Evolutionary conservation across 139 green algal genomes (phyloP).

Genomic region (Trebouxia sp.): DNA sequence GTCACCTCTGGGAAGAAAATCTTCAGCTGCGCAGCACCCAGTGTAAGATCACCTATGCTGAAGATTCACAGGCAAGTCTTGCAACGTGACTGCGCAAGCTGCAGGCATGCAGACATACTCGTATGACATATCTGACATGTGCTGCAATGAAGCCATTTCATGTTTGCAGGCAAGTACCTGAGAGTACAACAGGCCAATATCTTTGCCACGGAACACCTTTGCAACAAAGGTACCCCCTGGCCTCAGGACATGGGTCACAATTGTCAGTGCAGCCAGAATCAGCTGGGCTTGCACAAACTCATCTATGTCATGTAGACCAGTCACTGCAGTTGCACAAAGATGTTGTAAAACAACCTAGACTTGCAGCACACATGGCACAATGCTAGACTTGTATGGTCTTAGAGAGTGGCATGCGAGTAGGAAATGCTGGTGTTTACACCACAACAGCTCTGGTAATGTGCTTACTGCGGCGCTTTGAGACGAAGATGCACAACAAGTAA

Average conservation of each 20-base stretch:
- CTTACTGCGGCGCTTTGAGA: too few relatives aligned
- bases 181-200: conserved; percentile 89
- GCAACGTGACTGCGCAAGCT: neutral
- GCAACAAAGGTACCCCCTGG: conserved; percentile 92
- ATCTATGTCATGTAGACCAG: conserved; percentile 98
- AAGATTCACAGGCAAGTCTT: too few relatives aligned
- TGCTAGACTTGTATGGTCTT: too few relatives aligned
- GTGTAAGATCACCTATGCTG: too few relatives aligned
- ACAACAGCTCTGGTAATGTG: too few relatives aligned
- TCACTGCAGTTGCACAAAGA: too few relatives aligned
- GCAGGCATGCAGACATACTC: neutral
- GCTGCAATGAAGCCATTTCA: neutral
- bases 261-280: conserved; percentile 87
- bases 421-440: too few relatives aligned
- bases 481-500: too few relatives aligned
- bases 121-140: neutral
- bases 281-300: conserved; percentile 96
- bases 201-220: conserved; percentile 92
- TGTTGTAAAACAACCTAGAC: too few relatives aligned
- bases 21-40: conserved; percentile 68
- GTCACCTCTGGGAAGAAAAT: conserved; percentile 91
- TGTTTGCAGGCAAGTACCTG: conserved; percentile 53
- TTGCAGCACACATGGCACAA: too few relatives aligned
- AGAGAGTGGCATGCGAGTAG: too few relatives aligned
- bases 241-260: conserved; percentile 83